Evolutionary conservation across 208 protist species (phyloP).

Genomic region (Herpetomonas samuelpessoai): DNA sequence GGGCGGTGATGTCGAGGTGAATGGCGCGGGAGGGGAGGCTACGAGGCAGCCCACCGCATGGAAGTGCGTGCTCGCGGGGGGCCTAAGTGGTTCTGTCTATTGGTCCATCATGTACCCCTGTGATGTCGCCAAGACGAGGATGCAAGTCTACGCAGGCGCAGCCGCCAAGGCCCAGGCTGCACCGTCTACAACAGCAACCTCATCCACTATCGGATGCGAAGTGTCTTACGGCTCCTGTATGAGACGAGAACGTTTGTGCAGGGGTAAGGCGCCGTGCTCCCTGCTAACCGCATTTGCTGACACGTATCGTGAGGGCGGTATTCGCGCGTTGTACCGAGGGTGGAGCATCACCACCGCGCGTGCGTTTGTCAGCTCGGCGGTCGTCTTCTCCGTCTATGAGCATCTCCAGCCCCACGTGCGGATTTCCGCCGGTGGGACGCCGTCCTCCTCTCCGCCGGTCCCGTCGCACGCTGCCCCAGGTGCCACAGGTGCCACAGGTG

Average conservation of each 20-base stretch:
- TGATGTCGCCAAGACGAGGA: slow-evolving; percentile 80
- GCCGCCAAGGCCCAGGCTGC: no score
- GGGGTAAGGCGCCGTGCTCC: slow-evolving; percentile 13
- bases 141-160: slow-evolving; percentile 10
- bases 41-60: slow-evolving; percentile 20
- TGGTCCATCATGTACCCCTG: slow-evolving; percentile 84
- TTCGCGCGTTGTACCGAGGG: slow-evolving; percentile 59
- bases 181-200: no score
- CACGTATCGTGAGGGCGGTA: slow-evolving; percentile 42
- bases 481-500: no score
- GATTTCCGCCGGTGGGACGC: no score
- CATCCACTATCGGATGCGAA: no score
- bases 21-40: no score
- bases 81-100: slow-evolving; percentile 65
- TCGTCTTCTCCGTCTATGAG: slow-evolving; percentile 56
- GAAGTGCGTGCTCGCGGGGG: slow-evolving; percentile 63
- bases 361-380: slow-evolving; percentile 53
- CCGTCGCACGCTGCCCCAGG: no score
- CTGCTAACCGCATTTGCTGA: slow-evolving; percentile 20
- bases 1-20: slow-evolving; percentile 23
- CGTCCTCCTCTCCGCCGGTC: no score
- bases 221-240: not conserved
- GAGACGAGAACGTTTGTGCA: no score
- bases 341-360: slow-evolving; percentile 56
- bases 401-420: not conserved